These are phyloP conservation scores for Agarophyton chilense DNA, from an alignment of 23 red algal species.

Conservation along the genomic window DNA sequence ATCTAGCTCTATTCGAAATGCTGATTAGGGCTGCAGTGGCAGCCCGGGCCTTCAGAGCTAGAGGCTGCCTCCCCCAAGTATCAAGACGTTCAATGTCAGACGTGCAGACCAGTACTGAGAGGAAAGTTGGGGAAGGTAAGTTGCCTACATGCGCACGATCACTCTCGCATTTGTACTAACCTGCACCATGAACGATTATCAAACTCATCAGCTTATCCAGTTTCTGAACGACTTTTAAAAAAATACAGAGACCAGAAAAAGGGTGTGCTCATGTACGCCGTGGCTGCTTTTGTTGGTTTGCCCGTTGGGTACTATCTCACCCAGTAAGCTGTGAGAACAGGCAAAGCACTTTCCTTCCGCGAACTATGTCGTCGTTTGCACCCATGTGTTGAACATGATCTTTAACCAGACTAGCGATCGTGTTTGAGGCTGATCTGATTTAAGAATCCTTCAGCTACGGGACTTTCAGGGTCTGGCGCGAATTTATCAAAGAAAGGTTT, in stretches of 20 bases:
- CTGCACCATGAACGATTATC: background rate
- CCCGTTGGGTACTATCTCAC: background rate
- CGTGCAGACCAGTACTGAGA: background rate
- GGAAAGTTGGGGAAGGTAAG: constrained; percentile 11
- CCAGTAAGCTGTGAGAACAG: background rate
- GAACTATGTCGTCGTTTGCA: no score
- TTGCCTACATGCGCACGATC: background rate
- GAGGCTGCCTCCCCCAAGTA: background rate
- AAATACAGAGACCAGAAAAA: background rate
- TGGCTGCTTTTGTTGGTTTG: background rate
- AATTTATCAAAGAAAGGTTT: no score
- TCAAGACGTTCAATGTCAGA: background rate
- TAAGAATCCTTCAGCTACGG: no score
- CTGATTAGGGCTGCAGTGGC: background rate
- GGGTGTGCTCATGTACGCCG: background rate
- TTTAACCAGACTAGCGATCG: no score
- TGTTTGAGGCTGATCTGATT: no score
- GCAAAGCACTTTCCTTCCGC: no score
- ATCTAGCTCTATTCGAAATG: background rate
- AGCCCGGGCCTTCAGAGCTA: background rate
- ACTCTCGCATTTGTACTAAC: background rate
- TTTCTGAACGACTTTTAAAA: background rate
- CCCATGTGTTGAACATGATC: no score
- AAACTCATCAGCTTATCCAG: background rate
- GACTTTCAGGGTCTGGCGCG: no score